These are phyloP conservation scores for Cucurbita pepo DNA, from an alignment of 306 rosid species.

Conservation along the genomic window DNA sequence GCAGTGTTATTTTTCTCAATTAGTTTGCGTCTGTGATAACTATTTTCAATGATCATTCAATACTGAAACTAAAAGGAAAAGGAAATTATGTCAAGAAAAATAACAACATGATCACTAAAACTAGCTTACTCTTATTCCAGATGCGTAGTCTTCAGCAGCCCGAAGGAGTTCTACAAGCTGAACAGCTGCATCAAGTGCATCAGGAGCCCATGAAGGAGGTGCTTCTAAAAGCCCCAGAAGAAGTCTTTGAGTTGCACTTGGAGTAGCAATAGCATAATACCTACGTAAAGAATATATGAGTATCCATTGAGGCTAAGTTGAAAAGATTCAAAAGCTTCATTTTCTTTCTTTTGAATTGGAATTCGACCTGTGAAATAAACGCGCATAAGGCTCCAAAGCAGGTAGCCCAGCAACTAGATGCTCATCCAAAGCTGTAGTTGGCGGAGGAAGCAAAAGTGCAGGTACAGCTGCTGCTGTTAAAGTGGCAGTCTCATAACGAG, in stretches of 20 bases:
- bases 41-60: background rate
- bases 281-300: conserved; percentile 19
- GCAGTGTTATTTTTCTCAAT: background rate
- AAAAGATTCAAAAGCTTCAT: background rate
- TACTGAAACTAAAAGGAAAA: background rate
- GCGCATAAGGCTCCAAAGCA: conserved; percentile 98
- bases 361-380: conserved; percentile 79
- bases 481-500: conserved; percentile 91
- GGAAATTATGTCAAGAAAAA: conserved; percentile 2
- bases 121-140: conserved; percentile 84
- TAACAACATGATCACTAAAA: background rate
- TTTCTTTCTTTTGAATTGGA: background rate
- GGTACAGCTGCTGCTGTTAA: conserved; percentile 97
- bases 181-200: conserved; percentile 99
- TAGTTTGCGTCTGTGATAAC: background rate
- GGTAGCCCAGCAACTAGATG: conserved; percentile 98
- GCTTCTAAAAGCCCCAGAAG: conserved; percentile 97
- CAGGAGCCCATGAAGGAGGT: conserved; percentile 99
- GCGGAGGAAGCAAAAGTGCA: conserved; percentile 96
- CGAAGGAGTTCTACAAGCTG: conserved; percentile 98
- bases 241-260: conserved; percentile 99
- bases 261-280: conserved; percentile 98
- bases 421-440: conserved; percentile 91
- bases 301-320: background rate
- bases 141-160: conserved; percentile 96